phyloP scores from a whole-genome alignment of 192 early-diverging fungal species.

The Dissophora ornata region DNA sequence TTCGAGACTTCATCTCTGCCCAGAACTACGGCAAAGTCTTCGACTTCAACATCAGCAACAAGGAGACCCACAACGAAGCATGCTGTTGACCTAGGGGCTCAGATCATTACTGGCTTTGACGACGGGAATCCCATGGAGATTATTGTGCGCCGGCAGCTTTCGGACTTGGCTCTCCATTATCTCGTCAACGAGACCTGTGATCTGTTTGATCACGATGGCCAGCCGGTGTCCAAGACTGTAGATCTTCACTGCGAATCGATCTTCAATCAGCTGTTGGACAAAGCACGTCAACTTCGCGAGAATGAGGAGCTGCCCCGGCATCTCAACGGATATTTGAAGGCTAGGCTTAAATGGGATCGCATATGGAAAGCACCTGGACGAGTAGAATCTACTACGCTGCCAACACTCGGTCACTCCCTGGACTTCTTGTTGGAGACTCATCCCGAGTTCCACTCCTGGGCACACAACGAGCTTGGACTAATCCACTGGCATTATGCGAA shows the following conservation, averaged over 20 bases:
- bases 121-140: constrained; percentile 60
- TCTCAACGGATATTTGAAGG: too few species aligned
- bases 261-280: constrained; percentile 57
- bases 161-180: constrained; percentile 40
- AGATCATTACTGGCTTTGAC: constrained; percentile 63
- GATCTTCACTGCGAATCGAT: constrained; percentile 41
- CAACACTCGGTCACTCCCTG: constrained; percentile 58
- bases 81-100: constrained; percentile 59
- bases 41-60: not conserved
- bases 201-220: constrained; percentile 32
- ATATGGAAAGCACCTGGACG: constrained; percentile 15
- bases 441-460: constrained; percentile 37
- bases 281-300: constrained; percentile 38
- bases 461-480: constrained; percentile 43
- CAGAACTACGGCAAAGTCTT: too few species aligned
- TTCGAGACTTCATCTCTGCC: too few species aligned
- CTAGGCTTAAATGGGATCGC: constrained; percentile 10
- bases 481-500: constrained; percentile 63
- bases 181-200: constrained; percentile 33
- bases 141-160: constrained; percentile 54
- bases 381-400: constrained; percentile 9
- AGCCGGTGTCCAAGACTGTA: constrained; percentile 28
- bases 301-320: constrained; percentile 1
- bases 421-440: constrained; percentile 59
- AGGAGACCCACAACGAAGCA: constrained; percentile 17